Evolutionary conservation across 2,329 filamentous ascomycete genomes (phyloP).

Genomic region (Penicillium fuscoglaucum): DNA sequence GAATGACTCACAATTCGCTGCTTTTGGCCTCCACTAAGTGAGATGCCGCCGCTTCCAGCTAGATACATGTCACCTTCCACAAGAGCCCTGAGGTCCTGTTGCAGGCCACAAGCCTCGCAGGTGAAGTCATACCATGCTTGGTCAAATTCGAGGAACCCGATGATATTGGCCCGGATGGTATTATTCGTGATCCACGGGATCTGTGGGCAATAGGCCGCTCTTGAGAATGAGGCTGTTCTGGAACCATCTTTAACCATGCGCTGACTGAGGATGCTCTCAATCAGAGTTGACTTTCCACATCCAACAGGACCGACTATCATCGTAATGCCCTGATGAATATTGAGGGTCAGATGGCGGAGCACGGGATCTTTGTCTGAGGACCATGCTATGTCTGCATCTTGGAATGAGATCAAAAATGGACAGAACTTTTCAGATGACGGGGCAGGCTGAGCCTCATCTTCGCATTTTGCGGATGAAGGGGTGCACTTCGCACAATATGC

Average conservation of each 20-base stretch:
- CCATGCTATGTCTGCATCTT: not conserved
- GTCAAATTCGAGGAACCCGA: conserved; percentile 66
- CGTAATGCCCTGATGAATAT: not conserved
- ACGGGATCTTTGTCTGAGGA: not conserved
- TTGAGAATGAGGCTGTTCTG: not conserved
- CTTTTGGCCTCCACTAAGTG: conserved; percentile 48
- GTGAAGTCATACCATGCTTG: conserved; percentile 21
- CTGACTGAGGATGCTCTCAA: conserved; percentile 7
- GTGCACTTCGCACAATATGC: conserved; percentile 10
- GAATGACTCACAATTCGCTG: conserved; percentile 29
- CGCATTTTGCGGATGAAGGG: not conserved
- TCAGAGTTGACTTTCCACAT: conserved; percentile 17
- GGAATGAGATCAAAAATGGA: conserved; percentile 1
- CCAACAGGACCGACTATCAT: conserved; percentile 15
- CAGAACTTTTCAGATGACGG: not conserved
- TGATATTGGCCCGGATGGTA: conserved; percentile 74
- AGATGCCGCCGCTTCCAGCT: conserved; percentile 45
- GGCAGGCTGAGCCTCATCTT: not conserved
- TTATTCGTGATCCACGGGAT: conserved; percentile 90
- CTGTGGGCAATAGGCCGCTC: conserved; percentile 64
- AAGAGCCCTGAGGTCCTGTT: conserved; percentile 27
- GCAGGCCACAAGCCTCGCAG: conserved; percentile 23
- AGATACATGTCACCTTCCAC: conserved; percentile 35
- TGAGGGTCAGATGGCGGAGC: not conserved
- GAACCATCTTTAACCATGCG: not conserved